Evolutionary conservation across 2,329 filamentous ascomycete species (phyloP).

Genomic region (Penicillium crustosum): DNA sequence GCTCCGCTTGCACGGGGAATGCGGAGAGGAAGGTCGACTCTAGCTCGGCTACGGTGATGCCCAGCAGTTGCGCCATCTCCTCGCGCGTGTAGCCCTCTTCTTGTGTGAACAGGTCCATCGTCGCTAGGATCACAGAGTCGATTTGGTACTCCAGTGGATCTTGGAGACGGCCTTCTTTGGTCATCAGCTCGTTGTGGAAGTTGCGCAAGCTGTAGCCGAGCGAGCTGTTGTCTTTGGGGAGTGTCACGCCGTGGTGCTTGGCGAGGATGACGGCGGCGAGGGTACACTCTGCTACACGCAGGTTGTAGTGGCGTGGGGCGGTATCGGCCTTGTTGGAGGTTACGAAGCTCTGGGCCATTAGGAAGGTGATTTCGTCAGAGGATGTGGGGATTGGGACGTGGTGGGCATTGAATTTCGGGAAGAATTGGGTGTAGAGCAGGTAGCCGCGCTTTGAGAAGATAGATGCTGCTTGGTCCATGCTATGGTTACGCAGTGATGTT

Average conservation of each 20-base stretch:
- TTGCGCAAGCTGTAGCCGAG: conserved; percentile 80
- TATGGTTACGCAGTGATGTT: background rate
- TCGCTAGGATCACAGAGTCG: conserved; percentile 67
- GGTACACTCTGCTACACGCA: conserved; percentile 92
- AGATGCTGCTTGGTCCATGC: conserved; percentile 96
- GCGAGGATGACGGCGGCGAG: conserved; percentile 72
- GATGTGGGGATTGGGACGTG: conserved; percentile 81
- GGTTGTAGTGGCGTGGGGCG: conserved; percentile 90
- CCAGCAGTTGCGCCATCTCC: conserved; percentile 73
- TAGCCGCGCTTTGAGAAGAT: conserved; percentile 86
- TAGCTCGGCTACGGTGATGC: conserved; percentile 67
- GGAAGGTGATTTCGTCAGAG: conserved; percentile 79
- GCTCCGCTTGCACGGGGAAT: conserved; percentile 84
- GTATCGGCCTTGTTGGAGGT: conserved; percentile 93
- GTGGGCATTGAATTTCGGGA: conserved; percentile 70
- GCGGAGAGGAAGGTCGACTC: conserved; percentile 78
- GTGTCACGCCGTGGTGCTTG: conserved; percentile 60
- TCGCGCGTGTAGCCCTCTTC: conserved; percentile 84
- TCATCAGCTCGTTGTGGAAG: conserved; percentile 81
- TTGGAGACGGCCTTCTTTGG: conserved; percentile 47
- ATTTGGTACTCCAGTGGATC: conserved; percentile 66
- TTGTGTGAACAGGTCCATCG: conserved; percentile 69
- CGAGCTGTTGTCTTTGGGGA: conserved; percentile 77
- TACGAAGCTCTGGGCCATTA: conserved; percentile 93
- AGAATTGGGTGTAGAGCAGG: conserved; percentile 87